Evolutionary conservation across 768 basidiomycete species (phyloP).

Genomic region (Cytidiella melzeri): DNA sequence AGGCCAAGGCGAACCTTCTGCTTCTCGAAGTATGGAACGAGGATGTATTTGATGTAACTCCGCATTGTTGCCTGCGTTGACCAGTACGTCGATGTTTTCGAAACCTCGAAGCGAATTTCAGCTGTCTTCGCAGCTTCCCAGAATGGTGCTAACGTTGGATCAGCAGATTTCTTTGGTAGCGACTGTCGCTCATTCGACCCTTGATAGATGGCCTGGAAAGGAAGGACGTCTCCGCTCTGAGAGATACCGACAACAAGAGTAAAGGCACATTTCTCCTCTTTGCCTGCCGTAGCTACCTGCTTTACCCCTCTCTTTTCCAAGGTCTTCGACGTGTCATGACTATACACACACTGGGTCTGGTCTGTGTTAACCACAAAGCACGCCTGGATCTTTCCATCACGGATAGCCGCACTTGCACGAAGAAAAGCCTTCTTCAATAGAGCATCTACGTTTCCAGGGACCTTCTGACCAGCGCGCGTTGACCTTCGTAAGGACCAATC

Average conservation of each 20-base stretch:
- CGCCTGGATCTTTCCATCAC: slow-evolving; percentile 22
- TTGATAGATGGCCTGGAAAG: slow-evolving; percentile 32
- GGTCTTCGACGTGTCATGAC: slow-evolving; percentile 23
- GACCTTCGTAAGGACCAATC: slow-evolving; percentile 23
- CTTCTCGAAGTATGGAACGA: slow-evolving; percentile 26
- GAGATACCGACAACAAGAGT: slow-evolving; percentile 31
- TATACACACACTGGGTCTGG: slow-evolving; percentile 29
- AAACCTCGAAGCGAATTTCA: slow-evolving; percentile 21
- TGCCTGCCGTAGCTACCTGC: slow-evolving; percentile 30
- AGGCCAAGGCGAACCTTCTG: slow-evolving; percentile 15
- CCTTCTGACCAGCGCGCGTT: slow-evolving; percentile 31
- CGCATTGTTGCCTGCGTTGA: slow-evolving; percentile 21
- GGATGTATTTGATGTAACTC: slow-evolving; percentile 24
- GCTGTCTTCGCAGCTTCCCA: background rate
- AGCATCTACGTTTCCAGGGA: slow-evolving; percentile 25
- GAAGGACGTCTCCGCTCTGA: slow-evolving; percentile 26
- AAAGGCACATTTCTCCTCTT: slow-evolving; percentile 38
- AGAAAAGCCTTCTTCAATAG: slow-evolving; percentile 15
- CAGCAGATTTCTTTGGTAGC: too few species aligned
- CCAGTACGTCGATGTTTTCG: slow-evolving; percentile 23
- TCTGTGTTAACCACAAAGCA: slow-evolving; percentile 29
- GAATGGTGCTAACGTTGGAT: slow-evolving; percentile 8
- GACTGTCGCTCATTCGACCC: slow-evolving; percentile 25
- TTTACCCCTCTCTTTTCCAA: slow-evolving; percentile 25
- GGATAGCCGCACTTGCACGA: slow-evolving; percentile 20